A percentile compares a stretch with the other conserved stretches of the same genome.
These are phyloP conservation scores for Mycena albidolilacea DNA, from an alignment of 768 basidiomycete species.

Conservation along the genomic window DNA sequence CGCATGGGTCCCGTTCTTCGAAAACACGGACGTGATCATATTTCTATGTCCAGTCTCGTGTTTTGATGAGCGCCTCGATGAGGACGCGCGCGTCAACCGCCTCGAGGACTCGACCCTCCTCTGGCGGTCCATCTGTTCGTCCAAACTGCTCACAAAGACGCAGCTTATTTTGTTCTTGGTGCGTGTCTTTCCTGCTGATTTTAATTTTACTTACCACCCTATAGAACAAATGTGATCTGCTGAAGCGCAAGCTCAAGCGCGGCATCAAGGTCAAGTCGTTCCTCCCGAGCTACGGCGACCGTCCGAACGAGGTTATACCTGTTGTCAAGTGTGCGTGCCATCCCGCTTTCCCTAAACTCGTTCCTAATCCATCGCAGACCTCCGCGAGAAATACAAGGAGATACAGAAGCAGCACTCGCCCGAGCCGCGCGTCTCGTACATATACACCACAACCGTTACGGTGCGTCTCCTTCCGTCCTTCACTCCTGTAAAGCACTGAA, in stretches of 20 bases:
- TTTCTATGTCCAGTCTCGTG: conserved; percentile 87
- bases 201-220: neutral
- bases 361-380: conserved; percentile 59
- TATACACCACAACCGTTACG: conserved; percentile 79
- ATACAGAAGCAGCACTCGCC: conserved; percentile 73
- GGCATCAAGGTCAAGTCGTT: conserved; percentile 70
- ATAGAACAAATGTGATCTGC: conserved; percentile 76
- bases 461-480: conserved; percentile 53
- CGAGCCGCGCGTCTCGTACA: conserved; percentile 69
- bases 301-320: conserved; percentile 75
- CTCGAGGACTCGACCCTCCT: conserved; percentile 81
- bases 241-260: conserved; percentile 74
- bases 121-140: conserved; percentile 80
- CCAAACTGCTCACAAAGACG: conserved; percentile 72
- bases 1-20: conserved; percentile 87
- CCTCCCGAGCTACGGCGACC: conserved; percentile 77
- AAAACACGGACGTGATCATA: conserved; percentile 84
- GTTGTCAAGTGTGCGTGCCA: conserved; percentile 72
- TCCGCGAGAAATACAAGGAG: conserved; percentile 79
- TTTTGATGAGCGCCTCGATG: conserved; percentile 81
- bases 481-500: neutral
- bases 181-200: neutral
- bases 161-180: conserved; percentile 73
- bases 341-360: neutral
- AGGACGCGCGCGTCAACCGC: conserved; percentile 79